Base-by-base conservation (phyloP, 805 yeast species). In the Candida germanica region DNA sequence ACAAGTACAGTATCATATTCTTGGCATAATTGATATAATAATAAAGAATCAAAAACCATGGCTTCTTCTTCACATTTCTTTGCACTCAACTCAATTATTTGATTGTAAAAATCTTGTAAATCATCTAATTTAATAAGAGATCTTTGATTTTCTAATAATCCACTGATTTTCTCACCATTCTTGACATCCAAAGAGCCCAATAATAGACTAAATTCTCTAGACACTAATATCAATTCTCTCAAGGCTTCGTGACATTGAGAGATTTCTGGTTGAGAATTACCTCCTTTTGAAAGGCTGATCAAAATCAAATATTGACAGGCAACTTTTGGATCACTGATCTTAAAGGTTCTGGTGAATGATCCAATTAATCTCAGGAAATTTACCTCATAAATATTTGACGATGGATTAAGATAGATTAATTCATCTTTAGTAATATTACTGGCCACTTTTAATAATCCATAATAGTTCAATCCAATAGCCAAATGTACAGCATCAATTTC, bases 401-500 rank as follows among this genome's bases (percentile, higher is more conserved):
- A 51, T 11, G 45, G 46, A 35, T 59, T 61, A 16, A 60, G 44
- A 1, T 58, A 45, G 18, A 68, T 53, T 25, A 73, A 59, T 23
- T 64, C 73, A 44, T 64, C 56, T 8, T 52, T 56, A 18, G 43
- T 51, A 42, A 38, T 31, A n/a, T 12, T 23, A 28, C 66, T 51
- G 1, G 75, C 58, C 3, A 76, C 75, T 37, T 75, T 75, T 40
- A 87, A 56, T 39, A 87, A 64, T 0, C 91, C 86, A 52, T 81
- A 78, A 54, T 84, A 81, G 6, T 80, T 77, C 33, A 93, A 68
- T 0, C 84, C 86, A 45, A 93, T 84, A 1, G 95, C 87, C 44
- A 88, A 71, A 60, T 93, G 98, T 11, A 88, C 93, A 8, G 95
- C 83, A 51, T 87, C 96, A 36, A 86, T 77, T 54, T 87, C 95